phyloP scores from a whole-genome alignment of 148 eudicot genomes.

The Rhododendron molle region DNA sequence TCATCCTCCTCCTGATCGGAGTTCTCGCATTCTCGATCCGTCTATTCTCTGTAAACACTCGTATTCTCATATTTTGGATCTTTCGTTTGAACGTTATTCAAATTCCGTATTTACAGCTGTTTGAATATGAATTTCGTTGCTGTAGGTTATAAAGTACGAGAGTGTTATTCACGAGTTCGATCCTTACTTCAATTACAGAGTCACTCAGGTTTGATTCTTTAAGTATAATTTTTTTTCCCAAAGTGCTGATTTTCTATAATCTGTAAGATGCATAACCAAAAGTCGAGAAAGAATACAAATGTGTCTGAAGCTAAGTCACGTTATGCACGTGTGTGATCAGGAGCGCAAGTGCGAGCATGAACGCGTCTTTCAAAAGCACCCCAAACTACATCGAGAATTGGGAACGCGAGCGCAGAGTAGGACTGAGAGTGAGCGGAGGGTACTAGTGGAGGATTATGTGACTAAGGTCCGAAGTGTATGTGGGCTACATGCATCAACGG shows the following conservation, averaged over 20 bases:
- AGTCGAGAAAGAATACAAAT: background rate
- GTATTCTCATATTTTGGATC: background rate
- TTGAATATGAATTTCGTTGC: background rate
- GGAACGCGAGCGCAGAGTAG: background rate
- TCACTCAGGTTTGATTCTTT: constrained; percentile 62
- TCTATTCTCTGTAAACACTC: constrained; percentile 60
- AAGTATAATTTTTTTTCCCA: background rate
- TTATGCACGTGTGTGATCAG: background rate
- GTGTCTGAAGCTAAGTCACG: background rate
- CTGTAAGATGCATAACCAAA: background rate
- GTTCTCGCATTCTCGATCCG: constrained; percentile 95
- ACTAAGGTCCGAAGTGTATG: background rate
- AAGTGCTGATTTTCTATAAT: background rate
- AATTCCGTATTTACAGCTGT: background rate
- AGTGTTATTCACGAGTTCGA: constrained; percentile 95
- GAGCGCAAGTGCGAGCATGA: background rate
- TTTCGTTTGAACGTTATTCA: constrained; percentile 23
- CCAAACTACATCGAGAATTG: background rate
- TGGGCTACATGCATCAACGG: no score
- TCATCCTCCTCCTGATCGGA: constrained; percentile 83
- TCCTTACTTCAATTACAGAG: constrained; percentile 91
- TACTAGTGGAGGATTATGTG: background rate
- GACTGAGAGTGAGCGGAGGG: background rate
- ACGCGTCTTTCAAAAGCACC: background rate
- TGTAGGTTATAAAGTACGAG: constrained; percentile 88